Percentiles rank a stretch among this genome's conserved stretches.
Evolutionary conservation across 352 stramenopile genomes (phyloP).

Genomic region (Globisporangium recalcitrans): DNA sequence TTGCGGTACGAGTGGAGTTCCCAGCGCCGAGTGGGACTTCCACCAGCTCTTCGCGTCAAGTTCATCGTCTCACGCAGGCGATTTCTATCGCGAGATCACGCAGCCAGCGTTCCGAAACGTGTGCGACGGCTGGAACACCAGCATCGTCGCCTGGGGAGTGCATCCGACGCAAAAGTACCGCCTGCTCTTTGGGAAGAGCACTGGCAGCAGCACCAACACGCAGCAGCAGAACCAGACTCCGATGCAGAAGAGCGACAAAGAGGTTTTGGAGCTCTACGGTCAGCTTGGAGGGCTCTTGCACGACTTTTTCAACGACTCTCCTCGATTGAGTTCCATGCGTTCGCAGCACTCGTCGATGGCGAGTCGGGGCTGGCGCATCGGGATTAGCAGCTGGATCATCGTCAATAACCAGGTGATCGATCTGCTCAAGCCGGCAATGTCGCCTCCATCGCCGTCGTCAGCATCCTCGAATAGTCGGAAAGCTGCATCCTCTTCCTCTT

Average conservation of each 20-base stretch:
- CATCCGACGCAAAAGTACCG: conserved; percentile 72
- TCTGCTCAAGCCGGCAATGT: conserved; percentile 30
- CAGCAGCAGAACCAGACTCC: background rate
- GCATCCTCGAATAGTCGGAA: background rate
- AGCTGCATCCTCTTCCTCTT: background rate
- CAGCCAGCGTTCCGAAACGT: conserved; percentile 36
- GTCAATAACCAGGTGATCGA: conserved; percentile 61
- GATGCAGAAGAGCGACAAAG: conserved; percentile 22
- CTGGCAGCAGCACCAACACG: conserved; percentile 13
- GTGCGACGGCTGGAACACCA: conserved; percentile 53
- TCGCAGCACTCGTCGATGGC: conserved; percentile 9
- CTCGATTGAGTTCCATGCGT: background rate
- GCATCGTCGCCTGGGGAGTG: conserved; percentile 56
- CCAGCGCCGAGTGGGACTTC: conserved; percentile 53
- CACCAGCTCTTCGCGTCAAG: conserved; percentile 50
- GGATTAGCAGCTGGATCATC: conserved; percentile 69
- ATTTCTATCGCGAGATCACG: conserved; percentile 61
- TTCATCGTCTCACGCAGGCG: conserved; percentile 28
- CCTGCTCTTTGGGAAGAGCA: conserved; percentile 60
- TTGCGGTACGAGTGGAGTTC: background rate
- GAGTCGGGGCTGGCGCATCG: conserved; percentile 32
- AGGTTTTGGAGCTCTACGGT: conserved; percentile 49
- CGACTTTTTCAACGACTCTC: conserved; percentile 32
- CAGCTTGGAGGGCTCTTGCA: conserved; percentile 50
- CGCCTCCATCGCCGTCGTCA: background rate